Evolutionary conservation across 83 land plant species (phyloP), one percentile per base, ranked within the genome.

Genomic region (Isoetes engelmannii): DNA sequence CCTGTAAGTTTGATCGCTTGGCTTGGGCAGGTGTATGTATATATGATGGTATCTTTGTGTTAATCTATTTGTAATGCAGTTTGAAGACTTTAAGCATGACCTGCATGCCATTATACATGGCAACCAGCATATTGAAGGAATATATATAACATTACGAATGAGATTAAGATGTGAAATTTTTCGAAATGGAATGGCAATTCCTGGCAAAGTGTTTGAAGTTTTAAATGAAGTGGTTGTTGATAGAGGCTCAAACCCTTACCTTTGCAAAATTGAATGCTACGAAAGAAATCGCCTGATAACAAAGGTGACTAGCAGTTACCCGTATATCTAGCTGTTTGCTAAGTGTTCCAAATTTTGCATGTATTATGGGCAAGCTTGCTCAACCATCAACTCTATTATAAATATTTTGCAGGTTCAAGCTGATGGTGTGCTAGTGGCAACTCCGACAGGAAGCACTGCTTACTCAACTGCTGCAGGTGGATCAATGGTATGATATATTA

Each of bases 371-470:
- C 9, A 19, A 60, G 62, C 18, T 12, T 17, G 18, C 18, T 10
- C 37, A 9, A 3, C 18, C 62, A 60, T 1, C 18, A 60, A 4
- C 10, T 60, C 18, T 12, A 4, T 8, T 37, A 18, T 18, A 60
- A 18, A 12, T 15, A 1, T 5, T 44, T 46, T 48, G 15, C 80
- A 92, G 98, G 97, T 95, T 54, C 97, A 95, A 83, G 97, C 89
- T 45, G 99, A 95, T 83, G 99, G 99, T 48, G 92, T 95, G 9
- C 86, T 95, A 28, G 86, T 95, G 10, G 99, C 99, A 48, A 94
- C 99, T 4, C 99, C 99, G n/a, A 95, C 97, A 61, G 99, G 97
- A 45, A 95, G 97, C 63, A 95, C 99, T 37, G 97, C 99, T n/a
- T 95, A 95, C 71, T 95, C 99, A 9, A 95, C 97, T 42, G 87